These are phyloP conservation scores for Pyropia haitanensis DNA, from an alignment of 23 red algal species.

Conservation along the genomic window DNA sequence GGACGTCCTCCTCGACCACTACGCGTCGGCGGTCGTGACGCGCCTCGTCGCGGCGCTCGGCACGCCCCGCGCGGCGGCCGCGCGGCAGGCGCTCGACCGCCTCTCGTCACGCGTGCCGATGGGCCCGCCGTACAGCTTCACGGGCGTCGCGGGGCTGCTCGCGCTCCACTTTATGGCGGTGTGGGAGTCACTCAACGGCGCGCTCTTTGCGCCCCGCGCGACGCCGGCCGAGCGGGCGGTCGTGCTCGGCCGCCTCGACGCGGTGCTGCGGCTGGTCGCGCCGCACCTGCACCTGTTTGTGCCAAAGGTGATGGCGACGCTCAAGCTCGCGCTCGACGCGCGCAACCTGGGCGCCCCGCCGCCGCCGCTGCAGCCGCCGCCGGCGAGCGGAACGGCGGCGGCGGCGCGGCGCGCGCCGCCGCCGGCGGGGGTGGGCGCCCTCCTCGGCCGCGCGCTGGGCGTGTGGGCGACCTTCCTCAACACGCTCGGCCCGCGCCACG, in stretches of 20 bases:
- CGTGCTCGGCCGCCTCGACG: conserved; percentile 34
- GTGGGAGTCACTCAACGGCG: conserved; percentile 75
- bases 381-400: too few species aligned
- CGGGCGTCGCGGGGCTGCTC: conserved; percentile 36
- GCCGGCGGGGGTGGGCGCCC: too few species aligned
- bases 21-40: conserved; percentile 47
- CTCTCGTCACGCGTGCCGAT: conserved; percentile 1
- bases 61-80: conserved; percentile 20
- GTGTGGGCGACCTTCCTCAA: conserved; percentile 63
- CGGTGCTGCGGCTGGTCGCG: conserved; percentile 28
- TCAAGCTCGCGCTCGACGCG: conserved; percentile 80
- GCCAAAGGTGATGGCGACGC: conserved; percentile 91
- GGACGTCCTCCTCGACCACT: conserved; percentile 26
- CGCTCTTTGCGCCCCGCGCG: conserved; percentile 44
- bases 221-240: conserved; percentile 20
- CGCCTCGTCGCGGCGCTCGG: conserved; percentile 17
- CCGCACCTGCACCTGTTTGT: conserved; percentile 80
- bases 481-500: conserved; percentile 31
- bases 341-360: background rate
- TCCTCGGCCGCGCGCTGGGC: conserved; percentile 6
- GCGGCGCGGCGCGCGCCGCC: too few species aligned
- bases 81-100: conserved; percentile 10
- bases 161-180: conserved; percentile 63
- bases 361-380: too few species aligned
- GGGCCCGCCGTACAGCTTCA: background rate